Base-by-base conservation (phyloP, 2,329 filamentous ascomycete species). In the Cucurbitaria berberidis region DNA sequence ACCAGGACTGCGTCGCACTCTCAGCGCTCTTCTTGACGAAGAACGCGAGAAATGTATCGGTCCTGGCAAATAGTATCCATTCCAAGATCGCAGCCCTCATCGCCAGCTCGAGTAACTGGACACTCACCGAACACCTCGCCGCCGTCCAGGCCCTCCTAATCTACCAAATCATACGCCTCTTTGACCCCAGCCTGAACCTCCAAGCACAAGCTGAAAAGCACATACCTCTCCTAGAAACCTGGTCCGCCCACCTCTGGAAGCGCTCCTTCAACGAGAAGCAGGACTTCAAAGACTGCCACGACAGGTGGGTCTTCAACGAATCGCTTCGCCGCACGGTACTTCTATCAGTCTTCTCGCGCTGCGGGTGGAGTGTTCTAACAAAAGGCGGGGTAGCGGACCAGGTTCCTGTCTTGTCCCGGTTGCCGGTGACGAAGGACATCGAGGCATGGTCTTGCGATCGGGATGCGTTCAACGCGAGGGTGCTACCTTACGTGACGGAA, bases 91-190 rank as follows among this genome's bases (percentile, higher is more conserved):
- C 59, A 0, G 45, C 30, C 2, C 52, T 68, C 18, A 48, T 59
- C 15, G 45, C 57, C 5, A 32, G 38, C 1, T 62, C 64, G 1
- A 38, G 36, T 3, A 50, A 11, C 10, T 70, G 69, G 67, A 48
- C 57, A 4, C 52, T 71, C 3, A 19, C 44, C 8, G 62, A 71
- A 35, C 68, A 70, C 32, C 67, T 73, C 16, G 68, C 69, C 9
- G 67, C 67, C 9, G 68, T 72, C 6, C 68, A 73, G 40, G 63
- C 69, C 5, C 49, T 73, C n/a, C 62, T 70, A 24, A 60, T 68
- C 41, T 73, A 73, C 45, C 69, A 73, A 45, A 60, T 65, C 36
- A 70, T 71, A 10, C 64, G 64, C 15, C 59, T 73, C 8, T 71
- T 69, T 54, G 67, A 71, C 36, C 51, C 63, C 2, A 53, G 52